These are phyloP conservation scores for Apiospora marii DNA, from an alignment of 2,329 filamentous ascomycete genomes.

Conservation along the genomic window DNA sequence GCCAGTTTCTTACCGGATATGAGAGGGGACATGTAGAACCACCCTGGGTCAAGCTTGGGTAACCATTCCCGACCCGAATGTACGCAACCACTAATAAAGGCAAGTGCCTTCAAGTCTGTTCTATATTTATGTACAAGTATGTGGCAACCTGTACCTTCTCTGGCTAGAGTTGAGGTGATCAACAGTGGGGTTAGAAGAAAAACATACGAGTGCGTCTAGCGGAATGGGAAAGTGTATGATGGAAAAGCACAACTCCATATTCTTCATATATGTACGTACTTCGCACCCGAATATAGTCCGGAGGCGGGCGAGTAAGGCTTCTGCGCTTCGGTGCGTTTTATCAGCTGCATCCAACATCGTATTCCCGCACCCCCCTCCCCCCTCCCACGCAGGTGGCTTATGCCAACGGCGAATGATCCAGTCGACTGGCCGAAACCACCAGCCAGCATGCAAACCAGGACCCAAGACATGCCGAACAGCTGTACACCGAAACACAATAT, in stretches of 20 bases:
- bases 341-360: conserved; percentile 14
- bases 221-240: conserved; percentile 18
- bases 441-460: neutral
- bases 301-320: neutral
- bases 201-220: conserved; percentile 6
- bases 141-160: neutral
- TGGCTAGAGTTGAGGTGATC: neutral
- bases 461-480: conserved; percentile 9
- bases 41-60: neutral
- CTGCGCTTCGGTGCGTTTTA: neutral
- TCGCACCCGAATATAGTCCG: neutral
- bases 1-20: neutral
- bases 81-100: neutral
- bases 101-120: conserved; percentile 11
- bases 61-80: conserved; percentile 6
- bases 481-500: conserved; percentile 8
- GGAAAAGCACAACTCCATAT: conserved; percentile 13
- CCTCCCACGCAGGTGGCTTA: neutral
- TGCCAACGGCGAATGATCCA: conserved; percentile 5
- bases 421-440: neutral
- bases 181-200: conserved; percentile 5
- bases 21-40: neutral
- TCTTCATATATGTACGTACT: neutral
- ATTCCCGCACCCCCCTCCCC: neutral
- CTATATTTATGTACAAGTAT: neutral